phyloP scores from a whole-genome alignment of 305 asterid species.

The Fraxinus greggii region DNA sequence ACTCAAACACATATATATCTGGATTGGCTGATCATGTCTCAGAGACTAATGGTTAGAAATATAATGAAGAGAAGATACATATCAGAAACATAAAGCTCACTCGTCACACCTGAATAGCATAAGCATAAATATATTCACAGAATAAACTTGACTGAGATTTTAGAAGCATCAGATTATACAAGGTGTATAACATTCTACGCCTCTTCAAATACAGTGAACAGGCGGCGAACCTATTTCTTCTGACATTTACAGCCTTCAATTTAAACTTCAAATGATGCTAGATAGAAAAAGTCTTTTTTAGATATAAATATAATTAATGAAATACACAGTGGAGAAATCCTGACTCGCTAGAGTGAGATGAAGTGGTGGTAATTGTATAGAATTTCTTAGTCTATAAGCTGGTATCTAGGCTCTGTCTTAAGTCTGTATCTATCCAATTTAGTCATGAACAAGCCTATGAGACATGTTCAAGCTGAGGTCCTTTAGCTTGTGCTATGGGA shows the following conservation, averaged over 20 bases:
- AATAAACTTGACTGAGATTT: not conserved
- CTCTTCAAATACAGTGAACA: not conserved
- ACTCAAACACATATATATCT: not conserved
- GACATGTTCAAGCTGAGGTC: not conserved
- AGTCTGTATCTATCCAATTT: not conserved
- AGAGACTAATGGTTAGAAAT: not conserved
- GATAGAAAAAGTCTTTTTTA: not conserved
- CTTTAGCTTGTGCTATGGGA: not conserved
- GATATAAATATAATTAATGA: not conserved
- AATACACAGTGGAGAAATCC: not conserved
- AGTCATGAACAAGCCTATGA: not conserved
- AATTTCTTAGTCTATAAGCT: not conserved
- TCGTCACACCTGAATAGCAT: not conserved
- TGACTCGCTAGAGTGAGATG: not conserved
- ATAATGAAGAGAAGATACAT: not conserved
- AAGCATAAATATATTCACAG: not conserved
- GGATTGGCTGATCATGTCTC: not conserved
- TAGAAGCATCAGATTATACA: not conserved
- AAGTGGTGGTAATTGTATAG: not conserved
- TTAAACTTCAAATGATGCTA: not conserved
- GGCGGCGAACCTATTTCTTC: not conserved
- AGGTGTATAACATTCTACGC: not conserved
- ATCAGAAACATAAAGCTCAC: not conserved
- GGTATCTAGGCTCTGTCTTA: not conserved
- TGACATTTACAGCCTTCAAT: not conserved